phyloP scores from a whole-genome alignment of 73 alveolate species.

The Diophrys appendiculata region DNA sequence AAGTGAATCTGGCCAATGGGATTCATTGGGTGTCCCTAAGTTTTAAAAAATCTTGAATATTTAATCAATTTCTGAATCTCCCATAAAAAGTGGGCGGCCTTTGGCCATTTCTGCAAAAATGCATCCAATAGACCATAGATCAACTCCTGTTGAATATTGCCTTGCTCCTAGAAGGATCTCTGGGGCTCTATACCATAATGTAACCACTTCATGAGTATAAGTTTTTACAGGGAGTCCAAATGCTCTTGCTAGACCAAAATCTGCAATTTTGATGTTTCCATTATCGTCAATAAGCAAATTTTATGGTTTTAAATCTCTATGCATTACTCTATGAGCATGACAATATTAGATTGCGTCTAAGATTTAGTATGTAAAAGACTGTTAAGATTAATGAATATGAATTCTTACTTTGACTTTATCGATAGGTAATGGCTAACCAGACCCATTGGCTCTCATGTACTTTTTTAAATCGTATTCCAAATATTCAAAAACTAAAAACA shows the following conservation, averaged over 20 bases:
- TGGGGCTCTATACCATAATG: conserved; percentile 90
- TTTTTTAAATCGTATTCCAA: conserved; percentile 85
- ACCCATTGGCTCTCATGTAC: conserved; percentile 58
- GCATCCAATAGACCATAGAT: conserved; percentile 98
- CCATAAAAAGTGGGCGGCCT: conserved; percentile 88
- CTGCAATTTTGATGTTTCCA: conserved; percentile 84
- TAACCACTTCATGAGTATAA: conserved; percentile 86
- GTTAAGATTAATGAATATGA: too few species aligned
- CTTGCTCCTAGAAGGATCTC: conserved; percentile 80
- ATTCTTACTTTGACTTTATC: conserved; percentile 51
- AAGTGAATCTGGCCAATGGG: conserved; percentile 84
- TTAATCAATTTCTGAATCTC: conserved; percentile 93
- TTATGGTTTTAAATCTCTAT: conserved; percentile 93
- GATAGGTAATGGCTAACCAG: conserved; percentile 74
- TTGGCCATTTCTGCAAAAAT: conserved; percentile 95
- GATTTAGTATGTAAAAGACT: conserved; percentile 71
- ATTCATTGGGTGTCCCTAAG: conserved; percentile 88
- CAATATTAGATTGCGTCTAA: conserved; percentile 84
- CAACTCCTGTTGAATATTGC: conserved; percentile 92
- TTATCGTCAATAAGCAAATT: conserved; percentile 81
- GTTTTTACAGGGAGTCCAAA: conserved; percentile 81
- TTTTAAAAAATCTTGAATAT: conserved; percentile 82
- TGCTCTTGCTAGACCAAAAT: conserved; percentile 97
- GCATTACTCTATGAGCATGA: conserved; percentile 93
- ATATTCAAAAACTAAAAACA: conserved; percentile 81